These are phyloP conservation scores for Arachnomyces sp. DNA, from an alignment of 2,329 filamentous ascomycete genomes.

Conservation along the genomic window DNA sequence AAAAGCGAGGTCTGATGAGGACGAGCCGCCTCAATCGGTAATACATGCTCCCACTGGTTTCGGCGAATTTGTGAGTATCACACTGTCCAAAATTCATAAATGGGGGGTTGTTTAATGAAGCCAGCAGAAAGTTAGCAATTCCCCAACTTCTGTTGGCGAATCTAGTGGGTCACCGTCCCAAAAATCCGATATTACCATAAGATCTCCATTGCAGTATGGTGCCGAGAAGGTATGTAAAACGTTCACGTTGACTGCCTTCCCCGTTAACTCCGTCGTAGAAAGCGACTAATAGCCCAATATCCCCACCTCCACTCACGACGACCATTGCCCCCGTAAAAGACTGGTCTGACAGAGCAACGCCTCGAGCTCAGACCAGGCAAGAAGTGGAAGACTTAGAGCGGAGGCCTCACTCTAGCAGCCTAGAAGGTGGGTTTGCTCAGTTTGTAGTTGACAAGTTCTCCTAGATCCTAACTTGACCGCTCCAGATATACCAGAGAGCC, in stretches of 20 bases:
- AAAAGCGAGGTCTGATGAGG: slow-evolving; percentile 53
- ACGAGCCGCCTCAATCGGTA: slow-evolving; percentile 66
- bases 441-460: slow-evolving; percentile 8
- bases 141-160: slow-evolving; percentile 8
- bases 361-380: slow-evolving; percentile 72
- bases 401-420: slow-evolving; percentile 58
- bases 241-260: slow-evolving; percentile 6
- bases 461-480: slow-evolving; percentile 19
- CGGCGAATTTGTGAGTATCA: slow-evolving; percentile 60
- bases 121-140: slow-evolving; percentile 9
- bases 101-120: slow-evolving; percentile 2
- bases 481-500: slow-evolving; percentile 30
- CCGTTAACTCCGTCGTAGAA: slow-evolving; percentile 12
- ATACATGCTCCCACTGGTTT: slow-evolving; percentile 87
- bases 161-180: slow-evolving; percentile 22
- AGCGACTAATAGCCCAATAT: slow-evolving; percentile 38
- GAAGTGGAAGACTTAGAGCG: slow-evolving; percentile 56
- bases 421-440: slow-evolving; percentile 59
- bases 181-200: slow-evolving; percentile 26
- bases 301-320: slow-evolving; percentile 67
- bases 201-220: slow-evolving; percentile 29
- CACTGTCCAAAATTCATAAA: slow-evolving; percentile 1
- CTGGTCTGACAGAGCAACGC: slow-evolving; percentile 64
- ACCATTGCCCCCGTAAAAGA: slow-evolving; percentile 60
- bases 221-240: slow-evolving; percentile 17